These are phyloP conservation scores for Aspergillus novoparasiticus DNA, from an alignment of 2,329 filamentous ascomycete genomes.

Conservation along the genomic window DNA sequence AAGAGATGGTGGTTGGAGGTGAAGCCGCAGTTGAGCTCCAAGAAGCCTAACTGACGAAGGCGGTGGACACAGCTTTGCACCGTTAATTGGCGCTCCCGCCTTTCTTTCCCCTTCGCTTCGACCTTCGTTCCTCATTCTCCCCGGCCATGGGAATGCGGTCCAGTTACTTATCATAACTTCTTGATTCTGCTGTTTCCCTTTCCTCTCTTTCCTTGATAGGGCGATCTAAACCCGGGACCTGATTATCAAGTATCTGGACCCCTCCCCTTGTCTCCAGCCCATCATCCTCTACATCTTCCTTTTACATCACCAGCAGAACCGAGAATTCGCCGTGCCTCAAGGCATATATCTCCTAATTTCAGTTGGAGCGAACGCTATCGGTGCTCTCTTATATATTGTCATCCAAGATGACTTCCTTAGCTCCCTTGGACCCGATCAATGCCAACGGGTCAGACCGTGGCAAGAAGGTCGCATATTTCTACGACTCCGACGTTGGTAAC, in stretches of 20 bases:
- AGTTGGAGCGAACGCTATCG: slow-evolving; percentile 12
- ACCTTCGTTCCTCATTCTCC: slow-evolving; percentile 17
- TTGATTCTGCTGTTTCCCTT: slow-evolving; percentile 7
- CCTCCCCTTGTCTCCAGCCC: neutral
- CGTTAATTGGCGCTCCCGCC: slow-evolving; percentile 14
- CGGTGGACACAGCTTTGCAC: slow-evolving; percentile 29
- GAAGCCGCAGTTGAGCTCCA: slow-evolving; percentile 5
- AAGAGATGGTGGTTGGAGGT: slow-evolving; percentile 10
- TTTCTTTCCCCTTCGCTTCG: slow-evolving; percentile 30
- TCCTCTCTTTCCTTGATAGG: neutral
- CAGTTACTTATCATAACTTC: slow-evolving; percentile 11
- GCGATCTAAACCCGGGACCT: neutral
- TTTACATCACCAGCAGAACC: slow-evolving; percentile 4
- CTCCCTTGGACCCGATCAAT: slow-evolving; percentile 56
- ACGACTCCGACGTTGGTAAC: slow-evolving; percentile 97
- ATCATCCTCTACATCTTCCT: slow-evolving; percentile 3
- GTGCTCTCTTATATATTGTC: slow-evolving; percentile 9
- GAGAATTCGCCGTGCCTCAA: slow-evolving; percentile 20
- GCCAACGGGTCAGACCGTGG: slow-evolving; percentile 55
- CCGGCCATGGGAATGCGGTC: slow-evolving; percentile 15
- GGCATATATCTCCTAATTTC: neutral
- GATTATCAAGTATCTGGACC: neutral
- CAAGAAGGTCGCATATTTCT: slow-evolving; percentile 96
- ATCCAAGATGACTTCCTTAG: slow-evolving; percentile 54
- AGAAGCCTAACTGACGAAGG: slow-evolving; percentile 35